Evolutionary conservation across 495 filamentous ascomycete genomes (phyloP).

Genomic region (Penicillium tannophilum): DNA sequence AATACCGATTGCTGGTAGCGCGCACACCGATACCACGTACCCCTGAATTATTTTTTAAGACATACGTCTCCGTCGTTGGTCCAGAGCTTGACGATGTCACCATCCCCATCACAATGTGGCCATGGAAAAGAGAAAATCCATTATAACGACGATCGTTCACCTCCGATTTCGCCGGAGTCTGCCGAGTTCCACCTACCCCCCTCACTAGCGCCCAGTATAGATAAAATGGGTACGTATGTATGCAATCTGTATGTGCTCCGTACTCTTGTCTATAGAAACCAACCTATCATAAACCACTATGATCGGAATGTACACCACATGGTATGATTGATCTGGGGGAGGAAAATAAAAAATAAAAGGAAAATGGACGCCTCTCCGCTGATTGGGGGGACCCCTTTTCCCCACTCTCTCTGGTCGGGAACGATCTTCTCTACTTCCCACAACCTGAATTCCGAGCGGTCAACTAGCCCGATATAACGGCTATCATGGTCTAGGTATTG

Average conservation of each 20-base stretch:
- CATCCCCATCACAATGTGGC: background rate
- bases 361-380: background rate
- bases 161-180: slow-evolving; percentile 13
- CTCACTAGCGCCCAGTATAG: no score
- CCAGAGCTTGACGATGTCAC: background rate
- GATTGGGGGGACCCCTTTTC: background rate
- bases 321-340: background rate
- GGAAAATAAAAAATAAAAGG: background rate
- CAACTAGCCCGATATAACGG: background rate
- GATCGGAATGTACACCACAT: background rate
- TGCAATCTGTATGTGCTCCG: no score
- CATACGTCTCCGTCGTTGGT: no score
- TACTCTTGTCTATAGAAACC: background rate
- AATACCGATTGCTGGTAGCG: background rate
- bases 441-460: background rate
- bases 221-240: no score
- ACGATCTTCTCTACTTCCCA: slow-evolving; percentile 8
- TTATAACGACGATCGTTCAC: background rate
- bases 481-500: background rate
- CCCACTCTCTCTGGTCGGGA: slow-evolving; percentile 14
- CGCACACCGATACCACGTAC: slow-evolving; percentile 3
- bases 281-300: background rate
- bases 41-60: no score
- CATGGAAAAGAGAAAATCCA: background rate
- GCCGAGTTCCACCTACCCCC: slow-evolving; percentile 15